A percentile compares a stretch with the other conserved stretches of the same genome.
Conservation (phyloP, 2,329 filamentous ascomycete genomes). For the Cryphonectria naterciae region DNA sequence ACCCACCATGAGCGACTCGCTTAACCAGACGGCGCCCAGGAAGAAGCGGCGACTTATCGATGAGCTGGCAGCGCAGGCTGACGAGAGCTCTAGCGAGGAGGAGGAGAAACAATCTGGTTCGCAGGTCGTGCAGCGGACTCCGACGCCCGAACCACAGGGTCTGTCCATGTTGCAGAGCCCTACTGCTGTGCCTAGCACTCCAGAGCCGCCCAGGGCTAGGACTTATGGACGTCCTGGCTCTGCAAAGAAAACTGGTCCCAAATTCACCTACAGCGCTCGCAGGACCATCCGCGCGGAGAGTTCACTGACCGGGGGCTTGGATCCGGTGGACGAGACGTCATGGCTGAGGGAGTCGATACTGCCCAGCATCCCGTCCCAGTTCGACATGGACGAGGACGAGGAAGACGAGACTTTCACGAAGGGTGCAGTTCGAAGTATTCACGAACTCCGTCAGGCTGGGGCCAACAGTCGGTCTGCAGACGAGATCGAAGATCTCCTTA, state of each 20-base stretch:
- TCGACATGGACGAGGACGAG: constrained; percentile 47
- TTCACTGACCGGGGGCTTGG: constrained; percentile 20
- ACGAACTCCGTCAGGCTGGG: constrained; percentile 68
- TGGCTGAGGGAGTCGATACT: constrained; percentile 34
- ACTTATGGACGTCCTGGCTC: constrained; percentile 32
- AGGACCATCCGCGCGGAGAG: constrained; percentile 40
- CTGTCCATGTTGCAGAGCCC: constrained; percentile 18
- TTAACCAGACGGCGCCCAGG: constrained; percentile 22
- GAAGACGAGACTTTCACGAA: constrained; percentile 47
- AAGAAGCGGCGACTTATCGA: constrained; percentile 46
- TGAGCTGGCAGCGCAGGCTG: constrained; percentile 45
- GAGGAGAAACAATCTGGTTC: constrained; percentile 26
- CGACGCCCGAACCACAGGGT: constrained; percentile 26
- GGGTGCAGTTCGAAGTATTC: constrained; percentile 63
- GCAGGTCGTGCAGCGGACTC: constrained; percentile 26
- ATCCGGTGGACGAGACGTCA: constrained; percentile 29
- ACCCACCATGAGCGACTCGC: constrained; percentile 20
- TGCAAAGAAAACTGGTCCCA: constrained; percentile 40
- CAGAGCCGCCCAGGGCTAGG: constrained; percentile 30
- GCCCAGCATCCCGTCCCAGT: constrained; percentile 34
- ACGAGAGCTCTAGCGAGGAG: constrained; percentile 39
- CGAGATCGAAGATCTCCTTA: constrained; percentile 66
- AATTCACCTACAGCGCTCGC: constrained; percentile 45
- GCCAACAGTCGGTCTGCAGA: constrained; percentile 69
- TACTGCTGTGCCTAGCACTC: constrained; percentile 33